These are phyloP conservation scores for Zymoseptoria ardabiliae DNA, from an alignment of 2,329 filamentous ascomycete species.

Conservation along the genomic window DNA sequence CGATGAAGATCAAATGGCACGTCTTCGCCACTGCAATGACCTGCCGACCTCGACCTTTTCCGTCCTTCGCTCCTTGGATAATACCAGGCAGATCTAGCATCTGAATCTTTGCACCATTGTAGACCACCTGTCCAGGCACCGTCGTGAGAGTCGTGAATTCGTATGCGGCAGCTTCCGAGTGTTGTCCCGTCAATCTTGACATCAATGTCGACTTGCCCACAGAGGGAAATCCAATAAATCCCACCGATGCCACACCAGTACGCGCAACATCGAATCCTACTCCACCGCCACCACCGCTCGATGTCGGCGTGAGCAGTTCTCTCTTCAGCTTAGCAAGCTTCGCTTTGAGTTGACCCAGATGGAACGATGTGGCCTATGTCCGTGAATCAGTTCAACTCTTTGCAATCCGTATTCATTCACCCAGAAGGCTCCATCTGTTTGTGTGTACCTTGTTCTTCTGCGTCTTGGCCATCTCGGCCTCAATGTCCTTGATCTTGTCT, in stretches of 20 bases:
- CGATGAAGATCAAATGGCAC: constrained; percentile 97
- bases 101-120: constrained; percentile 95
- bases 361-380: constrained; percentile 28
- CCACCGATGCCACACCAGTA: constrained; percentile 93
- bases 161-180: constrained; percentile 94
- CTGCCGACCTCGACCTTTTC: constrained; percentile 92
- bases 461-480: constrained; percentile 94
- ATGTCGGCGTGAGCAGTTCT: constrained; percentile 79
- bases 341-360: constrained; percentile 76
- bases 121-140: constrained; percentile 89
- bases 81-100: constrained; percentile 98
- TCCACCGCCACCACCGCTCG: constrained; percentile 66
- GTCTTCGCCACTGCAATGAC: constrained; percentile 99
- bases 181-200: constrained; percentile 88
- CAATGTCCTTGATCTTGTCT: constrained; percentile 98
- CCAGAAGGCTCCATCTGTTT: background rate
- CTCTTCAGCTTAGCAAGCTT: constrained; percentile 97
- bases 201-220: constrained; percentile 98
- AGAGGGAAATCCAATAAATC: constrained; percentile 96
- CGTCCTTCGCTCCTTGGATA: constrained; percentile 96
- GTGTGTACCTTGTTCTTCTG: constrained; percentile 87
- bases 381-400: background rate
- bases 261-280: constrained; percentile 96
- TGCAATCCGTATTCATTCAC: background rate
- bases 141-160: constrained; percentile 98